Evolutionary conservation across 345 rosid species (phyloP), one percentile per base, ranked within the genome.

Genomic region (Brassica napus): DNA sequence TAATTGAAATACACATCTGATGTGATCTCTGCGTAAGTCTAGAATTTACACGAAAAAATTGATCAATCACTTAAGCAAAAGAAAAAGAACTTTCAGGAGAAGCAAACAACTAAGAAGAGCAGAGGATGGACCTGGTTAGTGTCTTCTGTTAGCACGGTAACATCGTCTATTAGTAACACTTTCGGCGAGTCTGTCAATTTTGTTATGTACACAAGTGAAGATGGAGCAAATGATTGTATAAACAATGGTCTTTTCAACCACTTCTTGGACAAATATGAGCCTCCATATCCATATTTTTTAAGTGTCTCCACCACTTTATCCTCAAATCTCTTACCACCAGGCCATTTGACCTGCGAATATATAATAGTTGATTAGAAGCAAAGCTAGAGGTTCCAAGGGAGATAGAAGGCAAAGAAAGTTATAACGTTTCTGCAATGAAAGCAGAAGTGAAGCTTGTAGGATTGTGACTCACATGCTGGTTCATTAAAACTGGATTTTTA

Each of bases 221-320:
- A 86, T 64, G 99, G 98, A 34, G 99, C 96, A 74, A 93, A 93
- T 14, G 97, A 93, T 86, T 93, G 99, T 77, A 93, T 91, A 79
- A 95, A 93, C 12, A 88, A 63, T 1, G 98, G 99, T 70, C 87
- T 89, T 35, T 84, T 85, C 82, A 85, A 80, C 99, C 99, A 95
- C 23, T 91, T 86, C 76, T 91, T 65, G 8, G 97, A 91, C 90
- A 88, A 8, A 78, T 93, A 95, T 44, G 96, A 34, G 52, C 98
- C 99, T 67, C 77, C 85, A 67, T 95, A 95, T 9, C 94, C 92
- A 72, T 91, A 86, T 78, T 90, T 95, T 71, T 87, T 75, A 9
- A 95, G 91, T 7, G 86, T 87, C 72, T 86, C 85, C 84, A 95
- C 91, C 72, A 93, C 82, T 84, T 75, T 78, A 74, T 91, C 98